Evolutionary conservation across 805 yeast genomes (phyloP).

Genomic region (Teunomyces atbi): DNA sequence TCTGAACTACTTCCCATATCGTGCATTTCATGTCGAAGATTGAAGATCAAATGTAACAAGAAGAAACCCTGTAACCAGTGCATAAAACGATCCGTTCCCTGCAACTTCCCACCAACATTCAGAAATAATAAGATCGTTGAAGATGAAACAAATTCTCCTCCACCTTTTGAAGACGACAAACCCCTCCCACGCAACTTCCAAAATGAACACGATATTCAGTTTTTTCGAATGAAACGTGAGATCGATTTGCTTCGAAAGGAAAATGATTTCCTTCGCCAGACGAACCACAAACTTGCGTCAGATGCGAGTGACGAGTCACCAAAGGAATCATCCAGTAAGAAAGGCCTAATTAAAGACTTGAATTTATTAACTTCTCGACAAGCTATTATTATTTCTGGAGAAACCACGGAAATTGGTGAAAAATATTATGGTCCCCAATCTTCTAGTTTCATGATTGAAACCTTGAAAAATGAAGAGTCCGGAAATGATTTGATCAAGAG

Average conservation of each 20-base stretch:
- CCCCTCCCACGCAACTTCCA: not conserved
- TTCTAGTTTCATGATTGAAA: constrained; percentile 46
- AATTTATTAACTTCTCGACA: constrained; percentile 1
- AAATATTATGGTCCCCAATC: constrained; percentile 54
- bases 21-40: constrained; percentile 36
- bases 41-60: constrained; percentile 35
- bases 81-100: constrained; percentile 31
- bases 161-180: not conserved
- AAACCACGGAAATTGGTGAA: constrained; percentile 38
- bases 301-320: constrained; percentile 5
- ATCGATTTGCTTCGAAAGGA: constrained; percentile 19
- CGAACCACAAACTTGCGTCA: constrained; percentile 17
- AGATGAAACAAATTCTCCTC: constrained; percentile 11
- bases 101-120: constrained; percentile 48
- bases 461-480: constrained; percentile 24
- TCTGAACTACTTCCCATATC: constrained; percentile 32
- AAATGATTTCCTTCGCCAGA: constrained; percentile 18
- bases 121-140: constrained; percentile 37
- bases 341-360: not conserved
- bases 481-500: constrained; percentile 16
- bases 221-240: constrained; percentile 11
- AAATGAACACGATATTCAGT: not conserved
- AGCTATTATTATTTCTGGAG: constrained; percentile 27
- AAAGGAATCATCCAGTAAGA: not conserved
- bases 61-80: constrained; percentile 44